These are phyloP conservation scores for Aurinia saxatilis DNA, from an alignment of 345 rosid genomes.

Conservation along the genomic window DNA sequence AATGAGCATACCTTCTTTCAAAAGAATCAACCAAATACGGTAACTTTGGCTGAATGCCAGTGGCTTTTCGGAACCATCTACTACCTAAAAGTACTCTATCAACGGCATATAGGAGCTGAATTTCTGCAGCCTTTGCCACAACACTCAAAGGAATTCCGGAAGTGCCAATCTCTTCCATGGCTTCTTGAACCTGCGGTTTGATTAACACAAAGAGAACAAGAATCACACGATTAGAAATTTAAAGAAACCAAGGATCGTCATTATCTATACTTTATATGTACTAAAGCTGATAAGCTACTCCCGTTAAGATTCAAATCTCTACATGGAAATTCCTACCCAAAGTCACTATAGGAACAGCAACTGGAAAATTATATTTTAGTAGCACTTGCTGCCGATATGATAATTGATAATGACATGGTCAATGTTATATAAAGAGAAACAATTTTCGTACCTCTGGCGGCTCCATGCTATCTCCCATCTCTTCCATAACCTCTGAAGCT, in stretches of 20 bases:
- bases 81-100: slow-evolving; percentile 80
- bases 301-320: not conserved
- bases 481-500: slow-evolving; percentile 76
- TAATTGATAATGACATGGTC: not conserved
- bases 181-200: slow-evolving; percentile 73
- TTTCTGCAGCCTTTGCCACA: slow-evolving; percentile 93
- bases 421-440: not conserved
- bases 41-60: slow-evolving; percentile 90
- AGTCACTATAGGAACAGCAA: not conserved
- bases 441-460: slow-evolving; percentile 71
- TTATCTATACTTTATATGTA: not conserved
- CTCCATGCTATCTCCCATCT: slow-evolving; percentile 79
- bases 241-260: not conserved
- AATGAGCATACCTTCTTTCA: slow-evolving; percentile 61
- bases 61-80: slow-evolving; percentile 88
- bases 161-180: slow-evolving; percentile 82
- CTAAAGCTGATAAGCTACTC: not conserved
- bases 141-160: slow-evolving; percentile 79
- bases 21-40: slow-evolving; percentile 90
- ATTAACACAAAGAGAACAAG: slow-evolving; percentile 1
- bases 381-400: not conserved
- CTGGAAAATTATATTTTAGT: not conserved
- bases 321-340: not conserved
- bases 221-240: not conserved
- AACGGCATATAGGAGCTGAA: slow-evolving; percentile 72